A percentile compares a stretch with the other conserved stretches of the same genome.
Conservation (phyloP, 1,284 basidiomycete genomes). For the Entoloma clypeatum region DNA sequence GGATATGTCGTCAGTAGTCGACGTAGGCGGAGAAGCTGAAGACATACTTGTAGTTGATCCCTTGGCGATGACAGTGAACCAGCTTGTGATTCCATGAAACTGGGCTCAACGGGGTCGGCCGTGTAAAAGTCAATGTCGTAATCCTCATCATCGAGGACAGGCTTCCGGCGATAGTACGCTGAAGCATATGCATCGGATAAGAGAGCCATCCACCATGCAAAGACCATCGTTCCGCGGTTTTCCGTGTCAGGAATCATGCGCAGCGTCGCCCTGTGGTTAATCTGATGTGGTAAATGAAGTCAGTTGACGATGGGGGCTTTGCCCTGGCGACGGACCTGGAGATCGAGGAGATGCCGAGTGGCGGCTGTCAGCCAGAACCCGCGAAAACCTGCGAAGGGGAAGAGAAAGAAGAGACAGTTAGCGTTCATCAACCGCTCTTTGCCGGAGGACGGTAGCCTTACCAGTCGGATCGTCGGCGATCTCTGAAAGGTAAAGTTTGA, state of each 20-base stretch:
- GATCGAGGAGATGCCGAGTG: constrained; percentile 73
- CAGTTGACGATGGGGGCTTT: constrained; percentile 12
- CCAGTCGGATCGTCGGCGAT: constrained; percentile 63
- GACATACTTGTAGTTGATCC: constrained; percentile 68
- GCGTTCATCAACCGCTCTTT: not conserved
- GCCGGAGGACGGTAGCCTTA: constrained; percentile 25
- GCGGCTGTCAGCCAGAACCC: constrained; percentile 76
- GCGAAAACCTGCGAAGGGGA: constrained; percentile 57
- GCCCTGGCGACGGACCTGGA: constrained; percentile 48
- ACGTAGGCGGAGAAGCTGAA: not conserved
- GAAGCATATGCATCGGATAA: constrained; percentile 45
- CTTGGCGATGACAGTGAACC: constrained; percentile 55
- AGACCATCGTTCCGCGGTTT: constrained; percentile 74
- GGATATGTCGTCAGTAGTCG: not conserved
- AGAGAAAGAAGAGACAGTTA: not conserved
- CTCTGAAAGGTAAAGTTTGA: constrained; percentile 40
- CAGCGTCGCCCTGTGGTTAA: constrained; percentile 77
- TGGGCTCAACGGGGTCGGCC: constrained; percentile 54
- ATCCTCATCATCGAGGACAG: constrained; percentile 47
- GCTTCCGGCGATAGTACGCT: constrained; percentile 45
- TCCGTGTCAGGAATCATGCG: constrained; percentile 66
- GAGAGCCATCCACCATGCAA: constrained; percentile 80
- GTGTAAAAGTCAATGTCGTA: constrained; percentile 79
- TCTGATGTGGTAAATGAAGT: constrained; percentile 39
- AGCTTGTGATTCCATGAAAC: constrained; percentile 42